phyloP scores from a whole-genome alignment of 2,329 filamentous ascomycete genomes.

The Colletotrichum noveboracense region DNA sequence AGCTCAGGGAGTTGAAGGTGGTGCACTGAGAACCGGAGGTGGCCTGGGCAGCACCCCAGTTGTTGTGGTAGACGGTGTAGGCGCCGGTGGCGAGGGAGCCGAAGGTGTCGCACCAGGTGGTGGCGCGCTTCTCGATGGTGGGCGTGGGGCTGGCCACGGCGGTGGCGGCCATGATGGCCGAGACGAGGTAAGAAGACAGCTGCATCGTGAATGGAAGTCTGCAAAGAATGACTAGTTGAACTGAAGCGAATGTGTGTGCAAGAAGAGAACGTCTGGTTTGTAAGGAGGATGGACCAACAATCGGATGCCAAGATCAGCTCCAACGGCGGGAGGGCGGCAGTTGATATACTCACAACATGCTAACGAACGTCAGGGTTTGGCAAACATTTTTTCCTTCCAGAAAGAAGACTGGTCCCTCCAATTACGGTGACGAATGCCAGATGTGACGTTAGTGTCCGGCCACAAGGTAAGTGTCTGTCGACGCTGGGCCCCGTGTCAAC shows the following conservation, averaged over 20 bases:
- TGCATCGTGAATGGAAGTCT: background rate
- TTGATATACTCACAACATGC: conserved; percentile 6
- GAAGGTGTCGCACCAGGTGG: conserved; percentile 43
- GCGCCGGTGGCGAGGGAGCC: conserved; percentile 38
- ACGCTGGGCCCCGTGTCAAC: background rate
- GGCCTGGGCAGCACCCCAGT: conserved; percentile 47
- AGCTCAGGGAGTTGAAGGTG: conserved; percentile 38
- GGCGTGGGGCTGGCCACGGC: conserved; percentile 33
- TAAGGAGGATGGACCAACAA: background rate
- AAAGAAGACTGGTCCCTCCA: background rate
- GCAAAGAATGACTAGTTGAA: background rate
- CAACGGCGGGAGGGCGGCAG: background rate
- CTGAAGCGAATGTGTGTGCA: background rate
- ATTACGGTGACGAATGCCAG: conserved; percentile 3
- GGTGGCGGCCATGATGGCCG: conserved; percentile 32
- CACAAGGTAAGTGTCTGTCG: background rate
- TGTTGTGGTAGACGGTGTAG: conserved; percentile 58
- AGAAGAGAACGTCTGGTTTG: conserved; percentile 1
- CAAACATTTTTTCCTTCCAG: background rate
- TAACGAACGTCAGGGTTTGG: background rate
- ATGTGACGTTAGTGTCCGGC: background rate
- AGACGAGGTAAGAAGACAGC: conserved; percentile 23
- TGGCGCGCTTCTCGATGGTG: conserved; percentile 37
- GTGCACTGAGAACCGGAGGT: conserved; percentile 45
- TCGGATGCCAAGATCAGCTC: background rate